Evolutionary conservation across 2,329 filamentous ascomycete species (phyloP), one percentile per base, ranked within the genome.

Genomic region (Emergomyces africanus): DNA sequence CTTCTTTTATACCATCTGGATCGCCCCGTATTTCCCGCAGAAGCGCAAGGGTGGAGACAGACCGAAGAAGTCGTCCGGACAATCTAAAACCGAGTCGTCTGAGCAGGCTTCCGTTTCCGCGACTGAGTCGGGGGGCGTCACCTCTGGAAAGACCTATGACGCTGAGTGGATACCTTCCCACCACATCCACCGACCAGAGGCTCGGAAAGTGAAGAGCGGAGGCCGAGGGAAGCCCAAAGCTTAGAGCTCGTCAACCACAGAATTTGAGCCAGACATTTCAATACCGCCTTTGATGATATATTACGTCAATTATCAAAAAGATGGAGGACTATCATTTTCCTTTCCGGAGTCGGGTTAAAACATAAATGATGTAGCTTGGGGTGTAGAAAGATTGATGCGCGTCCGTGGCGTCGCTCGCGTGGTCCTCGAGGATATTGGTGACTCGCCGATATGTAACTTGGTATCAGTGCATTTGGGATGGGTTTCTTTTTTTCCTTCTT

Each of bases 1-100:
- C 84, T 96, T 96, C 76, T 90, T 96, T 78, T 99, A 99, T 83
- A 94, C 87, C 79, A 95, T 92, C 69, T 97, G 92, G 90, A 88
- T 99, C 76, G 89, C 90, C 69, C 86, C 90, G 15, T 88, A 99
- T 71, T 96, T 97, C 81, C 92, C 94, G 54, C 90, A 96, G 80
- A 85, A 84, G 75, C 78, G 78, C 68, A 78, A 79, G 63, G 72
- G 78, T 60, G 80, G 78, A 66, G 88, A 90, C 79, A 83, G 85
- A 63, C 78, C 81, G 60, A 83, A 83, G 73, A 78, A 77, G 68
- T 76, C 81, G 35, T 76, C 81, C 69, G 84, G 84, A 71, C 74
- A 74, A 66, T 89, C 88, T 80, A 87, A 88, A 77, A 78, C 79
- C 62, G 85, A 88, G 59, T 78, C 79, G 54, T 73, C 75, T 51